These are phyloP conservation scores for Aphanomyces cochlioides DNA, from an alignment of 352 stramenopile genomes.

Conservation along the genomic window DNA sequence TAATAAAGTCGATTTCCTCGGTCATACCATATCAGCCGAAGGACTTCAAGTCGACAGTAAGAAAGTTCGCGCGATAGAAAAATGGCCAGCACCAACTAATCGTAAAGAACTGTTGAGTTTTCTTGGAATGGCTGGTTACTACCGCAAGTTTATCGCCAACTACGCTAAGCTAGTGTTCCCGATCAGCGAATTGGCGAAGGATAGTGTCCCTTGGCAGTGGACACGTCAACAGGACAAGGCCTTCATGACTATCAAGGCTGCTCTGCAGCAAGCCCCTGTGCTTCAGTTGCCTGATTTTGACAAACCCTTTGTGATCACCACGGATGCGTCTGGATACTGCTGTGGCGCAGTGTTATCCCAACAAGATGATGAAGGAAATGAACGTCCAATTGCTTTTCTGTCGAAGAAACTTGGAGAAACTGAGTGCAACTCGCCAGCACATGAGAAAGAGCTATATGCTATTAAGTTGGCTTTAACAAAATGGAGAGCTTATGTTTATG, in stretches of 20 bases:
- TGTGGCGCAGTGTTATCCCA: conserved; percentile 26
- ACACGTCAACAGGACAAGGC: conserved; percentile 7
- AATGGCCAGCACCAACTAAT: not conserved
- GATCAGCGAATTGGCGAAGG: conserved; percentile 31
- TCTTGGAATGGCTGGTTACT: conserved; percentile 18
- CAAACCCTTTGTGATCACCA: conserved; percentile 33
- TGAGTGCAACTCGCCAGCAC: conserved; percentile 25
- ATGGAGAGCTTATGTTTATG: conserved; percentile 29
- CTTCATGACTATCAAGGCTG: conserved; percentile 29
- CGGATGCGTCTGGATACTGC: conserved; percentile 9
- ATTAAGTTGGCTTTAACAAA: conserved; percentile 30
- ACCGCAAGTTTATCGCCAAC: conserved; percentile 17
- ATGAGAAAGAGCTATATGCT: conserved; percentile 30
- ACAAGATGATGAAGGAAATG: conserved; percentile 10
- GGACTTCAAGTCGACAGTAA: conserved; percentile 14
- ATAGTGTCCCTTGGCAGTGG: conserved; percentile 29
- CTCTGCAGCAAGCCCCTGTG: no score
- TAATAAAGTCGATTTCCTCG: not conserved
- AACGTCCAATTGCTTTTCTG: conserved; percentile 27
- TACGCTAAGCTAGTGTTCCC: conserved; percentile 30
- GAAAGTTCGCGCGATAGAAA: conserved; percentile 15
- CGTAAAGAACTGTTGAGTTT: conserved; percentile 21
- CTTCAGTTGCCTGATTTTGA: no score
- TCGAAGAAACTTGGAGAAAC: conserved; percentile 25
- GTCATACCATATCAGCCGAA: conserved; percentile 25